Conservation (phyloP, 2,329 filamentous ascomycete species). For the Aquanectria penicillioides region DNA sequence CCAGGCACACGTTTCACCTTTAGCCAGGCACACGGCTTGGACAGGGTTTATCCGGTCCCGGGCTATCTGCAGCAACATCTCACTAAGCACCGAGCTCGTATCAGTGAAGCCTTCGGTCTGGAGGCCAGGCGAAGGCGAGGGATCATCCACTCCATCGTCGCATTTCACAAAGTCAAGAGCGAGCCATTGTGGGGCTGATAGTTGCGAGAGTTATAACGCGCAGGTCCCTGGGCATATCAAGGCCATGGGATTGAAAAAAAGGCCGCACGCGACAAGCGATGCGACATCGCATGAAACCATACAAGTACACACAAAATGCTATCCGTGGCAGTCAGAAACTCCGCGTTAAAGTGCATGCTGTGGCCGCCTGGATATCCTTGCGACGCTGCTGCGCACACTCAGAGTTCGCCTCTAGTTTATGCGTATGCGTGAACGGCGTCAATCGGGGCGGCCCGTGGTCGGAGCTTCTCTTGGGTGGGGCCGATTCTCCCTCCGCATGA, state of each 20-base stretch:
- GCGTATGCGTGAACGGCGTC: not conserved
- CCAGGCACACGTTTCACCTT: constrained; percentile 35
- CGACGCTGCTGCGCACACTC: not conserved
- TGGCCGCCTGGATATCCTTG: constrained; percentile 4
- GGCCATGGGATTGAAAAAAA: not conserved
- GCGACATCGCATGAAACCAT: not conserved
- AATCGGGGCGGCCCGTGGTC: constrained; percentile 2
- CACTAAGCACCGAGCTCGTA: not conserved
- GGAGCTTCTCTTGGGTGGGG: constrained; percentile 9
- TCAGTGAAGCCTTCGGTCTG: constrained; percentile 5
- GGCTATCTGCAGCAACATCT: not conserved
- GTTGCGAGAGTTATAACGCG: constrained; percentile 4
- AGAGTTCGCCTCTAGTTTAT: not conserved
- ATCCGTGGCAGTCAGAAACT: no score
- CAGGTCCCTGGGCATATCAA: not conserved
- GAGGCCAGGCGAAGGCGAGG: not conserved
- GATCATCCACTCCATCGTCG: not conserved
- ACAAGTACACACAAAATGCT: no score
- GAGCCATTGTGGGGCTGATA: not conserved
- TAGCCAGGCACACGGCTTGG: constrained; percentile 15
- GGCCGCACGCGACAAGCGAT: not conserved
- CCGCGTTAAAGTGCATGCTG: not conserved
- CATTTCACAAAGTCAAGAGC: not conserved
- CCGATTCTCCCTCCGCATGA: not conserved
- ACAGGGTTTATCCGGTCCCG: constrained; percentile 12